Evolutionary conservation across 2,329 filamentous ascomycete genomes (phyloP).

Genomic region (Sporothrix phasma): DNA sequence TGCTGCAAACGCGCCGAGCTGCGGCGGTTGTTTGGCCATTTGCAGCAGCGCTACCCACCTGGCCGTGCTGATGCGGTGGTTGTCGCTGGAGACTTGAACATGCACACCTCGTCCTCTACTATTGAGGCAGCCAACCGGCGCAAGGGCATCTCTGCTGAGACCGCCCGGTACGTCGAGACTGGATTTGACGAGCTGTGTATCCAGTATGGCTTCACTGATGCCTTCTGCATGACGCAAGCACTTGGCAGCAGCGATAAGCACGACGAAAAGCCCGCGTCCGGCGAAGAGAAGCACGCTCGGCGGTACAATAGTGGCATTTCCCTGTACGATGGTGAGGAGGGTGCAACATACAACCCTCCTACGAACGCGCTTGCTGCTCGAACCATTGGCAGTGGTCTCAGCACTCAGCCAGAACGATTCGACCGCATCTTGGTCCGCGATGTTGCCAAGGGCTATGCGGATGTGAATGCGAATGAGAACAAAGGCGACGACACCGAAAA

Average conservation of each 20-base stretch:
- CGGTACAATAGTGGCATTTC: conserved; percentile 17
- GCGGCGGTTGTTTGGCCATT: conserved; percentile 37
- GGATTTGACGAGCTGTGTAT: conserved; percentile 38
- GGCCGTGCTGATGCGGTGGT: conserved; percentile 39
- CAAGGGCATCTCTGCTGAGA: conserved; percentile 43
- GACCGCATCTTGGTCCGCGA: conserved; percentile 50
- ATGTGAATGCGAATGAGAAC: background rate
- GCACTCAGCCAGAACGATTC: conserved; percentile 53
- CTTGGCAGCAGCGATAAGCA: conserved; percentile 32
- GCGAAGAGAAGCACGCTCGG: conserved; percentile 10
- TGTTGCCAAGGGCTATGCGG: background rate
- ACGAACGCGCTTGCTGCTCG: conserved; percentile 46
- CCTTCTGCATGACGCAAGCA: conserved; percentile 37
- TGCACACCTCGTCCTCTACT: conserved; percentile 48
- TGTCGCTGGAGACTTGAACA: conserved; percentile 55
- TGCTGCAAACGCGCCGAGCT: conserved; percentile 48
- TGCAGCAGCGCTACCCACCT: conserved; percentile 31
- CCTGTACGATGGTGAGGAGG: conserved; percentile 48
- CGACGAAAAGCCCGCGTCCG: conserved; percentile 23
- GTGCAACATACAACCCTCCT: conserved; percentile 54
- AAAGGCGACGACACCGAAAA: background rate
- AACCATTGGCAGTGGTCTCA: conserved; percentile 36
- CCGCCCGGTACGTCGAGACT: conserved; percentile 31
- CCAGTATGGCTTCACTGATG: conserved; percentile 40
- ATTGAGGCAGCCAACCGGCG: conserved; percentile 43